Percentiles rank a stretch among this genome's conserved stretches.
Conservation (phyloP, 495 filamentous ascomycete species). For the Aspergillus cavernicola region DNA sequence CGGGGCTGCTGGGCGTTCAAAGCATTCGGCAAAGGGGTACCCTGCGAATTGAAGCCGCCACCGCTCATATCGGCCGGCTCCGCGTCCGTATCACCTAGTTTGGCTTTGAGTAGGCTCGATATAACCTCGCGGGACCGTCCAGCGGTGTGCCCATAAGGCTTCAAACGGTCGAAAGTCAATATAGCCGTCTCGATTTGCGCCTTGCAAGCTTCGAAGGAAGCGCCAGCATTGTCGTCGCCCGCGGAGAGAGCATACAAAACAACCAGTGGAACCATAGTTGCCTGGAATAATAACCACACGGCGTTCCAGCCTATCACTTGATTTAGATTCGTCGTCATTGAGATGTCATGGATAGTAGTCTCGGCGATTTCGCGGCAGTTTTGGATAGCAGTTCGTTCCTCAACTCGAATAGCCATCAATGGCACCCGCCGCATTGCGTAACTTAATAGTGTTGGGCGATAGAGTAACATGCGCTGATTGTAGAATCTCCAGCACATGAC, state of each 20-base stretch:
- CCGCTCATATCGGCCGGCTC: neutral
- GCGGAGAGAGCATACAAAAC: slow-evolving; percentile 18
- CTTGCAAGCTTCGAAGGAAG: slow-evolving; percentile 36
- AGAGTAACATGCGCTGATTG: slow-evolving; percentile 68
- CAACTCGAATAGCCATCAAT: slow-evolving; percentile 46
- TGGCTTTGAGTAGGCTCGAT: slow-evolving; percentile 59
- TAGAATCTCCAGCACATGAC: slow-evolving; percentile 74
- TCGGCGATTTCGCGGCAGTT: slow-evolving; percentile 61
- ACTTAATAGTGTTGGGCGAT: slow-evolving; percentile 63
- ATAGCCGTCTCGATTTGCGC: slow-evolving; percentile 60
- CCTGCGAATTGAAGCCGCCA: too few species aligned
- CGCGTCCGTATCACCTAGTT: neutral
- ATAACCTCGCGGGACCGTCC: slow-evolving; percentile 60
- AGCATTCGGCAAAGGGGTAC: too few species aligned
- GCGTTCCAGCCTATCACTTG: slow-evolving; percentile 73
- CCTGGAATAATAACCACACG: slow-evolving; percentile 73
- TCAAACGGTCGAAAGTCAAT: slow-evolving; percentile 59
- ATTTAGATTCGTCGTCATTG: slow-evolving; percentile 56
- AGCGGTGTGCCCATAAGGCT: slow-evolving; percentile 61
- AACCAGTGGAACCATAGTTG: slow-evolving; percentile 63
- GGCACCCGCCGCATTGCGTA: slow-evolving; percentile 57
- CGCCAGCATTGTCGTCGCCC: slow-evolving; percentile 41
- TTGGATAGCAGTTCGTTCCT: slow-evolving; percentile 61
- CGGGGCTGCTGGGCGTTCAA: too few species aligned
- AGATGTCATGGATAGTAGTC: slow-evolving; percentile 61